phyloP scores from a whole-genome alignment of 306 rosid genomes.

The Pterocarpus santalinus region DNA sequence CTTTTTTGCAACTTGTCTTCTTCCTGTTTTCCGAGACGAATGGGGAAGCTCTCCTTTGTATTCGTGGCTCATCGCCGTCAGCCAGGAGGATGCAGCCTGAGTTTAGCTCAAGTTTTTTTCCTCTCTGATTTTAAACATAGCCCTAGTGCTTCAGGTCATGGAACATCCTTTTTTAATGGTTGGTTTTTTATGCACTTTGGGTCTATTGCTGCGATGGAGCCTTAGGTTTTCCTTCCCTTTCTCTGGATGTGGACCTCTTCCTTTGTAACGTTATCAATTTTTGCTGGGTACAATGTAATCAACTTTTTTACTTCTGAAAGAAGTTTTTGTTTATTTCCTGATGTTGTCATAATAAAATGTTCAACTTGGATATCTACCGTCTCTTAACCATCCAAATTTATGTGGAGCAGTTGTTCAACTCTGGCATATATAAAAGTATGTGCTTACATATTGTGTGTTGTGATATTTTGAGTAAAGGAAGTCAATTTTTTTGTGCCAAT shows the following conservation, averaged over 20 bases:
- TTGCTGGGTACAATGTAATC: background rate
- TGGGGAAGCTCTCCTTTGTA: conserved; percentile 54
- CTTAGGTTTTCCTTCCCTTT: conserved; percentile 52
- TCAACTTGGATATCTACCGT: background rate
- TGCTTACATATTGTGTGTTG: background rate
- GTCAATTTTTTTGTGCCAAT: background rate
- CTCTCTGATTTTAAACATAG: conserved; percentile 55
- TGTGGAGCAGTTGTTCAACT: background rate
- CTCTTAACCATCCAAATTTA: background rate
- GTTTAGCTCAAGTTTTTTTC: conserved; percentile 65
- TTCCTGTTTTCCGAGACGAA: conserved; percentile 45
- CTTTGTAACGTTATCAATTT: conserved; percentile 36
- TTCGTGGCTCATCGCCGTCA: conserved; percentile 50
- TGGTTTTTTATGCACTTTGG: conserved; percentile 63
- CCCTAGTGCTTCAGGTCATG: conserved; percentile 53
- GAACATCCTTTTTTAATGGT: conserved; percentile 41
- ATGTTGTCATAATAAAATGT: conserved; percentile 30
- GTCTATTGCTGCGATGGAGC: conserved; percentile 58
- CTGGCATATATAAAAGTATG: background rate
- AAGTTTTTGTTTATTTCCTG: conserved; percentile 53
- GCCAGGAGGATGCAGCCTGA: conserved; percentile 64
- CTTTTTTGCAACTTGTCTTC: background rate
- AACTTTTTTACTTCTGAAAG: conserved; percentile 53
- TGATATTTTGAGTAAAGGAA: too few species aligned
- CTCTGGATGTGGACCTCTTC: conserved; percentile 43